phyloP scores from a whole-genome alignment of 2,329 filamentous ascomycete genomes.

The Hypoxylon sp. region DNA sequence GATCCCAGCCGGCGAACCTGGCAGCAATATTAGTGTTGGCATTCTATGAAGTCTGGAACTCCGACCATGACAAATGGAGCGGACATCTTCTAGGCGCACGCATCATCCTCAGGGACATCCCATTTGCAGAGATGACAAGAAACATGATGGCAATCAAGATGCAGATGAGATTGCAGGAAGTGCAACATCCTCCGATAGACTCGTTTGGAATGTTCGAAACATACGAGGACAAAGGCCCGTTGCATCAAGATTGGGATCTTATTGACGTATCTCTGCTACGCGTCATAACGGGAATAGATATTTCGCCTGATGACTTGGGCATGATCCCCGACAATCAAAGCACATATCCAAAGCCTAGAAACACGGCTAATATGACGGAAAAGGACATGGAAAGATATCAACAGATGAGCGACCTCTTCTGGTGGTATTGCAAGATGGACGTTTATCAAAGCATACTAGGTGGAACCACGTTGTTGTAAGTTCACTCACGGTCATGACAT shows the following conservation, averaged over 20 bases:
- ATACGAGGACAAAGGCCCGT: slow-evolving; percentile 38
- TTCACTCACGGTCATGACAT: slow-evolving; percentile 40
- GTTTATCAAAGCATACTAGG: slow-evolving; percentile 90
- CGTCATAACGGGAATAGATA: slow-evolving; percentile 59
- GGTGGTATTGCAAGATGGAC: slow-evolving; percentile 97
- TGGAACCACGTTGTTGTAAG: slow-evolving; percentile 85
- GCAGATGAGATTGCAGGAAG: slow-evolving; percentile 43
- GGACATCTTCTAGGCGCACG: slow-evolving; percentile 87
- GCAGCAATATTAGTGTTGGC: slow-evolving; percentile 86
- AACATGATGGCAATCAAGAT: slow-evolving; percentile 72
- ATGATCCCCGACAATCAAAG: slow-evolving; percentile 44
- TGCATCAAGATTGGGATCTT: slow-evolving; percentile 48
- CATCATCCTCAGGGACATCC: slow-evolving; percentile 83
- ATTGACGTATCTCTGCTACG: slow-evolving; percentile 52
- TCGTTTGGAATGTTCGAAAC: slow-evolving; percentile 35
- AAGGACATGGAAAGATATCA: slow-evolving; percentile 82
- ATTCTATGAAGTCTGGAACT: slow-evolving; percentile 94
- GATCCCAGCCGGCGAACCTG: slow-evolving; percentile 81
- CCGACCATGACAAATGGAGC: slow-evolving; percentile 95
- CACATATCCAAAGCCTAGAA: slow-evolving; percentile 42
- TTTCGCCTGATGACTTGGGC: slow-evolving; percentile 63
- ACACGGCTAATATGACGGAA: slow-evolving; percentile 55
- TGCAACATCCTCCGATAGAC: slow-evolving; percentile 39
- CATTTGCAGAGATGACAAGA: slow-evolving; percentile 76
- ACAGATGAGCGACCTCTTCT: slow-evolving; percentile 84